phyloP scores from a whole-genome alignment of 73 alveolate species.

The Blepharisma japonicum region DNA sequence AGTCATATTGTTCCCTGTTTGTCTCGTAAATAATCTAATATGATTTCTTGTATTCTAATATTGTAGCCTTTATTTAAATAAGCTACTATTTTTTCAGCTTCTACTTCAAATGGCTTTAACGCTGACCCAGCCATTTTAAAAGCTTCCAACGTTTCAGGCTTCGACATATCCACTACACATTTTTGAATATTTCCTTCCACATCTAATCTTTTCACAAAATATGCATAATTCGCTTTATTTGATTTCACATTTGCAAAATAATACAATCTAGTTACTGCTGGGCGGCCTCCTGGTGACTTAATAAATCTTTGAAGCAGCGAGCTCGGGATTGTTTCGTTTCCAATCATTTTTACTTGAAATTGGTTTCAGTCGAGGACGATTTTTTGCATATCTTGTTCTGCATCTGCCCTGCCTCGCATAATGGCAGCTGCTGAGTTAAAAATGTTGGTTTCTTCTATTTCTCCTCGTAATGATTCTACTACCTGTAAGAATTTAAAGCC shows the following conservation, averaged over 20 bases:
- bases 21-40: constrained; percentile 12
- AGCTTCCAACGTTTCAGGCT: constrained; percentile 5
- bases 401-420: constrained; percentile 7
- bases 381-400: not conserved
- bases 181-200: constrained; percentile 13
- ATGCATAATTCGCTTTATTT: constrained; percentile 33
- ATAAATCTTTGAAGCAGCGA: constrained; percentile 25
- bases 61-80: constrained; percentile 15
- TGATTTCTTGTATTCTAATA: constrained; percentile 23
- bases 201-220: not conserved
- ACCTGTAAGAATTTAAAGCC: not conserved
- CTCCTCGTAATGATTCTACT: not conserved
- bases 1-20: constrained; percentile 6
- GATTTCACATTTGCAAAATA: not conserved
- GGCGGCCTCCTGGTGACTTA: constrained; percentile 29
- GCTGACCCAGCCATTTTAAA: constrained; percentile 13
- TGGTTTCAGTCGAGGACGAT: constrained; percentile 6
- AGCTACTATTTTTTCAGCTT: constrained; percentile 20
- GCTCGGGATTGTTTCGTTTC: not conserved
- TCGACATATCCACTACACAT: constrained; percentile 16
- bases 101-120: not conserved
- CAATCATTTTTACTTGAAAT: constrained; percentile 2
- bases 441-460: not conserved
- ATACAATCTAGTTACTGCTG: constrained; percentile 17
- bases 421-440: not conserved